phyloP scores from a whole-genome alignment of 345 rosid genomes.

The Lumnitzera littorea region DNA sequence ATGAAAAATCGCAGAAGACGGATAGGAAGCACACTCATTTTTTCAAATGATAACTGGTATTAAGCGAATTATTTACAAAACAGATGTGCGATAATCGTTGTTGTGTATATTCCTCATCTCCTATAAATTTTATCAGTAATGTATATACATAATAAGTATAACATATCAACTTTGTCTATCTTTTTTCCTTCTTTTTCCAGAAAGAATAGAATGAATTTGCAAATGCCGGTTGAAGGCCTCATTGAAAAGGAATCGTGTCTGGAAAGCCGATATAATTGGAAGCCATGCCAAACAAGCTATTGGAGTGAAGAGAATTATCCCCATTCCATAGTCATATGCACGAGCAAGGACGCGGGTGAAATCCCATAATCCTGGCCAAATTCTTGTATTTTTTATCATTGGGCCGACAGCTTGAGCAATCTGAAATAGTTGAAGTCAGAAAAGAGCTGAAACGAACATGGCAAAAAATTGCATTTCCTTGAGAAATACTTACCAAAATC shows the following conservation, averaged over 20 bases:
- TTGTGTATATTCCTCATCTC: no score
- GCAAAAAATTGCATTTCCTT: not conserved
- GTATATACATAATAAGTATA: no score
- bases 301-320: constrained; percentile 70
- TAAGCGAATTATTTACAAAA: no score
- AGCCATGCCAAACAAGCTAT: constrained; percentile 88
- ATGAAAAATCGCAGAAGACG: no score
- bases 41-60: no score
- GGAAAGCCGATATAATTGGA: constrained; percentile 80
- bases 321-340: constrained; percentile 96
- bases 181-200: constrained; percentile 62
- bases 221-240: constrained; percentile 76
- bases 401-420: constrained; percentile 90
- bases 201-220: constrained; percentile 89
- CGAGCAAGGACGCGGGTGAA: constrained; percentile 64
- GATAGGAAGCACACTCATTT: no score
- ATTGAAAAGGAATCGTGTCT: constrained; percentile 84
- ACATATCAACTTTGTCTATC: not conserved
- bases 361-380: constrained; percentile 84
- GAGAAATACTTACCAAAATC: constrained; percentile 51
- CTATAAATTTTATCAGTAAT: no score
- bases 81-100: no score
- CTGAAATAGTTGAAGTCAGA: constrained; percentile 27
- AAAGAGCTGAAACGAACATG: not conserved
- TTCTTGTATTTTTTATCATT: constrained; percentile 49